These are phyloP conservation scores for Westerdykella aurantiaca DNA, from an alignment of 2,329 filamentous ascomycete genomes.

Conservation along the genomic window DNA sequence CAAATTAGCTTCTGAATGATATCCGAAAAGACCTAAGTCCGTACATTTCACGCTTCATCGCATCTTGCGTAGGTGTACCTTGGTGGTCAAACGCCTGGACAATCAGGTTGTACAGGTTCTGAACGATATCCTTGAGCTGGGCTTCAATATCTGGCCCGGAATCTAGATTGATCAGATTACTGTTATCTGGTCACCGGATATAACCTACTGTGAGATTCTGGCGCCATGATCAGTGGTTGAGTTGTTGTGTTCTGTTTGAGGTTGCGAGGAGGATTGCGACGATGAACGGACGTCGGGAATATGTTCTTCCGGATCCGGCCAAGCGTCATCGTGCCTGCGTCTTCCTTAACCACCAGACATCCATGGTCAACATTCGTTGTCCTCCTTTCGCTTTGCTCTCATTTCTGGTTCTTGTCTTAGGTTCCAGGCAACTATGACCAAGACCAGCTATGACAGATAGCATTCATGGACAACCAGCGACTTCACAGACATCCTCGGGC, in stretches of 20 bases:
- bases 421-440: slow-evolving; percentile 11
- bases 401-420: no score
- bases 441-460: slow-evolving; percentile 24
- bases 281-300: no score
- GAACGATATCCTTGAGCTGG: slow-evolving; percentile 56
- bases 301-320: no score
- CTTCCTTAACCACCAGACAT: no score
- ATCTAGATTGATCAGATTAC: background rate
- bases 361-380: no score
- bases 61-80: slow-evolving; percentile 51
- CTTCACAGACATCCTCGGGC: slow-evolving; percentile 12
- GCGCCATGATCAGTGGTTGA: no score
- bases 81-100: slow-evolving; percentile 57
- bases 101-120: slow-evolving; percentile 55
- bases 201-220: no score
- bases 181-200: no score
- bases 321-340: no score
- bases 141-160: slow-evolving; percentile 31
- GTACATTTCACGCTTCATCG: slow-evolving; percentile 55
- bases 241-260: background rate
- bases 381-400: no score
- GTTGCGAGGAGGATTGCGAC: background rate
- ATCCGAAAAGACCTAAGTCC: background rate
- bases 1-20: background rate
- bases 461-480: slow-evolving; percentile 19